Evolutionary conservation across 345 rosid species (phyloP).

Genomic region (Eucalyptus polyanthemos): DNA sequence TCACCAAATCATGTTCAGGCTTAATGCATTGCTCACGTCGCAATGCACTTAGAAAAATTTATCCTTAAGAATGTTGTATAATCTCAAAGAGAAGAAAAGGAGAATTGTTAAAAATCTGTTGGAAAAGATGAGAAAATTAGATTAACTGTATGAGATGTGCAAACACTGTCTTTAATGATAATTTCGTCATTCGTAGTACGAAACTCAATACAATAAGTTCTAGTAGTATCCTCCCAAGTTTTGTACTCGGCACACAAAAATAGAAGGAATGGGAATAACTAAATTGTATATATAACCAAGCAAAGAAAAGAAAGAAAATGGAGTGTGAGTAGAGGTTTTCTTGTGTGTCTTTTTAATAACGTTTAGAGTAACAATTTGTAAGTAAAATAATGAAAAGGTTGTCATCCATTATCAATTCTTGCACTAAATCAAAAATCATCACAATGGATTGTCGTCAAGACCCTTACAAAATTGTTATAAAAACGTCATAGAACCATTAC

Average conservation of each 20-base stretch:
- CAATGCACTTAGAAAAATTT: not conserved
- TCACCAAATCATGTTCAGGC: not conserved
- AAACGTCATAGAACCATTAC: no score
- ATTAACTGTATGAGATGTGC: rapidly evolving
- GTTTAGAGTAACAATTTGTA: no score
- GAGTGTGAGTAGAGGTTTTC: not conserved
- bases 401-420: no score
- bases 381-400: not conserved
- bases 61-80: not conserved
- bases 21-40: no score
- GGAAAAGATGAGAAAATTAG: no score
- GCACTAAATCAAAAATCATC: no score
- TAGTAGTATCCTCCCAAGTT: not conserved
- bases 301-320: not conserved
- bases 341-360: no score
- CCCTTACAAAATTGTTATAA: no score
- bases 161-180: rapidly evolving
- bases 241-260: rapidly evolving
- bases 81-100: rapidly evolving
- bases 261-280: rapidly evolving
- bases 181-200: rapidly evolving
- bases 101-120: not conserved
- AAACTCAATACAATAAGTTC: not conserved
- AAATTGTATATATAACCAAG: not conserved
- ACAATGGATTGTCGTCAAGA: not conserved